A percentile compares a stretch with the other conserved stretches of the same genome.
Evolutionary conservation across 2,329 filamentous ascomycete species (phyloP).

Genomic region (Diaporthe aspalathi): DNA sequence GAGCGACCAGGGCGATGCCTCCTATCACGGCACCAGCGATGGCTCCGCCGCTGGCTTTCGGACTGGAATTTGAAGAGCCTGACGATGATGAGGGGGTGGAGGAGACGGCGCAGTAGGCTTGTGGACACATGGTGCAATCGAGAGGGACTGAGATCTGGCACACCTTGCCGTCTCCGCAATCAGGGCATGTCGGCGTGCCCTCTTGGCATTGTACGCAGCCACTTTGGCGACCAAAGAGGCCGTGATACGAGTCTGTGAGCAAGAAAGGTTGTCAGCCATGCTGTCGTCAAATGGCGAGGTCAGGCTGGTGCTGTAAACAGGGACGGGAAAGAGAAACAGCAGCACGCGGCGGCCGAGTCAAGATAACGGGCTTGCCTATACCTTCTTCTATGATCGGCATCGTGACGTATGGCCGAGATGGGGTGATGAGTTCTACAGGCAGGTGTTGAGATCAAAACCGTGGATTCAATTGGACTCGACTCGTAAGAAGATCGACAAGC

Average conservation of each 20-base stretch:
- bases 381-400: constrained; percentile 34
- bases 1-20: constrained; percentile 79
- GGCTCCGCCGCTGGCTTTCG: constrained; percentile 76
- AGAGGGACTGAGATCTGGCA: constrained; percentile 60
- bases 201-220: constrained; percentile 61
- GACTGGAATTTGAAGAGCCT: constrained; percentile 51
- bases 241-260: constrained; percentile 42
- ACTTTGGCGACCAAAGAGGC: constrained; percentile 54
- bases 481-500: constrained; percentile 37
- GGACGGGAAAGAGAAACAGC: neutral
- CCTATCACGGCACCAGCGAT: constrained; percentile 94
- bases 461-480: constrained; percentile 14
- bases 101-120: constrained; percentile 57
- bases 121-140: constrained; percentile 60
- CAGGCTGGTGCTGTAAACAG: neutral
- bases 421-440: neutral
- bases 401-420: constrained; percentile 27
- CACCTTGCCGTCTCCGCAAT: constrained; percentile 54
- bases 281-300: neutral
- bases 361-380: constrained; percentile 18
- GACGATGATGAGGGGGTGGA: constrained; percentile 39
- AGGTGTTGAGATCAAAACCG: neutral
- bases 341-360: neutral
- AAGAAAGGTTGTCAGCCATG: constrained; percentile 28
- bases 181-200: constrained; percentile 56